Percentiles rank a stretch among this genome's conserved stretches.
Evolutionary conservation across 371 early-diverging fungal species (phyloP).

Genomic region (Blastocladiella emersonii): DNA sequence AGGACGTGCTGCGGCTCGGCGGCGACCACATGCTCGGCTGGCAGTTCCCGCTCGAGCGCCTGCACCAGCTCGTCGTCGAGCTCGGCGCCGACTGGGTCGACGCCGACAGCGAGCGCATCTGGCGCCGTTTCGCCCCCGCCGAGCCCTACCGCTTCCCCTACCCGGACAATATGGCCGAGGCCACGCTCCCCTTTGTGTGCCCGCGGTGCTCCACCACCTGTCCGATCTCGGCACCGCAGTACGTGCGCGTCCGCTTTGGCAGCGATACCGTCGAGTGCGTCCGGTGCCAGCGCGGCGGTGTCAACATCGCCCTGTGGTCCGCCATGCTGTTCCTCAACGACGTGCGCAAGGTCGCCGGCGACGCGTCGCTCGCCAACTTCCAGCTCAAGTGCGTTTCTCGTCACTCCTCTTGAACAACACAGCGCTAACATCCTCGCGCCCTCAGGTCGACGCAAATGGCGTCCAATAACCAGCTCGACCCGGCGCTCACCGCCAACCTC

Average conservation of each 20-base stretch:
- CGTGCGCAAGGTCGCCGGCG: conserved; percentile 3
- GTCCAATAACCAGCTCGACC: neutral
- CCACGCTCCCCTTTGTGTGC: neutral
- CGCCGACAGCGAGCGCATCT: neutral
- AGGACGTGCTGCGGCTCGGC: conserved; percentile 1
- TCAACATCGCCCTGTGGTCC: neutral
- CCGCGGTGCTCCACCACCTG: neutral
- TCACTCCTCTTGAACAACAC: neutral
- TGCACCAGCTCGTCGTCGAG: neutral
- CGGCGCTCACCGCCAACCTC: neutral
- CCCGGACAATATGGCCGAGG: neutral
- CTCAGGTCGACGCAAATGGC: neutral
- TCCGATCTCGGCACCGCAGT: neutral
- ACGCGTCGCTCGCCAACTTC: neutral
- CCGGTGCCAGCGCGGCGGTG: neutral
- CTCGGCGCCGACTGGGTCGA: neutral
- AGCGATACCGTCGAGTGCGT: neutral
- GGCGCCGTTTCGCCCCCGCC: neutral
- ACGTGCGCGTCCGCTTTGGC: neutral
- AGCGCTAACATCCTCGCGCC: too few relatives aligned
- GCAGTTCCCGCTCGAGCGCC: neutral
- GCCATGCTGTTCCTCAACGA: neutral
- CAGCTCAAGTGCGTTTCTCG: neutral
- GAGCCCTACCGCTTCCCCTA: neutral
- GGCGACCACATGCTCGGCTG: neutral